phyloP scores from a whole-genome alignment of 495 filamentous ascomycete species.

The Parachaetomium inaequale region DNA sequence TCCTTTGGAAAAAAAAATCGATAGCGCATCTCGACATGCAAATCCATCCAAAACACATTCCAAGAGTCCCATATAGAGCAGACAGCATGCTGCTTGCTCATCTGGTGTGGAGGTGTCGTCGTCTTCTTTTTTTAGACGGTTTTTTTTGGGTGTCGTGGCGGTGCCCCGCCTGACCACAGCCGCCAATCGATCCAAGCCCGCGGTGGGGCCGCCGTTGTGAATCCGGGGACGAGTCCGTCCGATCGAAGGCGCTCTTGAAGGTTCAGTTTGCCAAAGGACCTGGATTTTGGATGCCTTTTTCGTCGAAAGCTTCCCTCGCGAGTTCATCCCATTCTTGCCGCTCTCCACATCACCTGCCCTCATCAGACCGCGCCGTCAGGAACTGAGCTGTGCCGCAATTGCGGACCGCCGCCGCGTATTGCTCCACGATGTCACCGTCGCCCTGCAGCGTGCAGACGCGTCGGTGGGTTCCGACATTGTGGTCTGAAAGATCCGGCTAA shows the following conservation, averaged over 20 bases:
- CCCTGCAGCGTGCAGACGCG: background rate
- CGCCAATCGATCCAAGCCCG: background rate
- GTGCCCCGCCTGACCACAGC: constrained; percentile 3
- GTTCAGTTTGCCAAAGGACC: background rate
- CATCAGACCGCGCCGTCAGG: constrained; percentile 5
- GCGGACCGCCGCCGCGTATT: background rate
- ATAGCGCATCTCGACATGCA: background rate
- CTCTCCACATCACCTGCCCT: background rate
- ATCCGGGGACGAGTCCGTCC: constrained; percentile 4
- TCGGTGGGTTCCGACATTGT: background rate
- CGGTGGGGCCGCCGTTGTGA: background rate
- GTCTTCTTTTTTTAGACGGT: constrained; percentile 9
- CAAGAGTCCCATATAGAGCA: background rate
- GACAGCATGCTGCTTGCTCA: background rate
- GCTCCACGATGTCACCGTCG: background rate
- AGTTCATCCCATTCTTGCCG: background rate
- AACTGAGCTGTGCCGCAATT: background rate
- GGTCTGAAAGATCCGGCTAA: background rate
- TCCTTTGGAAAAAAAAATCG: background rate
- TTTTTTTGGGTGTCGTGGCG: background rate
- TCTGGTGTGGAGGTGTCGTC: background rate
- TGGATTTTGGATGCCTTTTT: background rate
- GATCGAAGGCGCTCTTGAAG: background rate
- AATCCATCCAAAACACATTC: background rate
- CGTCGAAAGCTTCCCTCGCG: background rate